Percentiles rank a stretch among this genome's conserved stretches.
Evolutionary conservation across 169 alveolate species (phyloP).

Genomic region (Besnoitia besnoiti): DNA sequence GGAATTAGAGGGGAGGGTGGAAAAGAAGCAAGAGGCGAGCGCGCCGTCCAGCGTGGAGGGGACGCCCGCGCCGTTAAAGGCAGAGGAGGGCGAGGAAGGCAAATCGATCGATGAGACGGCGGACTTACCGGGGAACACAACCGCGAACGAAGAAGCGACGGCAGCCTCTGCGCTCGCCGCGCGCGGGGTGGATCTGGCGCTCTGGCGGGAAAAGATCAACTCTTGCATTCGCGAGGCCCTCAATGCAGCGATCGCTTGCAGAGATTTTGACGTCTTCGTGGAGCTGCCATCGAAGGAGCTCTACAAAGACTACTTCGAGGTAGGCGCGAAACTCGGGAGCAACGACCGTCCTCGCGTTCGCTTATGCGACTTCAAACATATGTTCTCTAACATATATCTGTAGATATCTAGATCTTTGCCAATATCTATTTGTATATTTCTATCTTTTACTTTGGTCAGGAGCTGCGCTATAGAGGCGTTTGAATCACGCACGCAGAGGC

Average conservation of each 20-base stretch:
- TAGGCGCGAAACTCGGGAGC: neutral
- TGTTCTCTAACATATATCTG: neutral
- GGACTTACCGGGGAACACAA: neutral
- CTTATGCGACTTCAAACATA: neutral
- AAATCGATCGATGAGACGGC: neutral
- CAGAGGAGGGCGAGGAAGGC: neutral
- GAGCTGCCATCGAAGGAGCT: conserved; percentile 51
- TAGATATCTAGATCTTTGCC: neutral
- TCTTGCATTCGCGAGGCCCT: conserved; percentile 36
- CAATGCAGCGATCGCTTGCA: conserved; percentile 32
- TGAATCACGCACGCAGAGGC: too few species aligned
- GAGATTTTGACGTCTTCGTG: conserved; percentile 39
- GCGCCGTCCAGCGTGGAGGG: neutral
- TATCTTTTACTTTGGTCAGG: too few species aligned
- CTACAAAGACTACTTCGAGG: conserved; percentile 68
- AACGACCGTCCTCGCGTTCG: neutral
- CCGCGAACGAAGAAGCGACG: neutral
- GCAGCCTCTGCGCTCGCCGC: neutral
- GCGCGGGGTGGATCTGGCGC: neutral
- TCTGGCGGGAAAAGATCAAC: conserved; percentile 25
- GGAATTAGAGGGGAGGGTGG: too few species aligned
- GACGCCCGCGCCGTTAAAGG: neutral
- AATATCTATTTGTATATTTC: too few species aligned
- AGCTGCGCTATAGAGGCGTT: too few species aligned
- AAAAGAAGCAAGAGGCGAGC: neutral